Evolutionary conservation across 257 asterid genomes (phyloP).

Genomic region (Lithospermum erythrorhizon): DNA sequence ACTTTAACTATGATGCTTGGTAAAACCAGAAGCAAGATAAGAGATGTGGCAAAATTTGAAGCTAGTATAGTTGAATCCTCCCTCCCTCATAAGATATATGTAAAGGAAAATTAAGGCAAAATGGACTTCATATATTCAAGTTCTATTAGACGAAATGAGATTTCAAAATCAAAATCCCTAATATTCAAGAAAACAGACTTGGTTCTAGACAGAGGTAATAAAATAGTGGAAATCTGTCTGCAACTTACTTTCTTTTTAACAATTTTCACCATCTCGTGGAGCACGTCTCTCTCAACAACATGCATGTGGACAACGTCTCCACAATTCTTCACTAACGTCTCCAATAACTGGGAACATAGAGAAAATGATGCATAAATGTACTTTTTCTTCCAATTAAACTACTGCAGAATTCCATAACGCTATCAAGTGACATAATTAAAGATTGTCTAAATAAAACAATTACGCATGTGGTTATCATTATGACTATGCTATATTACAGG

Average conservation of each 20-base stretch:
- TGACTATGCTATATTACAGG: not conserved
- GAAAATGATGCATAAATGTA: conserved; percentile 1
- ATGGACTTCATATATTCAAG: too few species aligned
- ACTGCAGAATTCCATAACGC: not conserved
- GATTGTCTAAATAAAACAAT: not conserved
- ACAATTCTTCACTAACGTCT: conserved; percentile 42
- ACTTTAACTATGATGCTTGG: not conserved
- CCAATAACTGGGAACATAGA: conserved; percentile 28
- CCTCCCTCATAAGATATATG: not conserved
- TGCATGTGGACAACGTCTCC: conserved; percentile 44
- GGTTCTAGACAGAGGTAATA: not conserved
- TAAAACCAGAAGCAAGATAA: conserved; percentile 7
- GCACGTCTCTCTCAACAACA: conserved; percentile 42
- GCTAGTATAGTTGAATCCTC: not conserved
- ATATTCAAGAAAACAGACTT: not conserved
- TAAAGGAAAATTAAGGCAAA: not conserved
- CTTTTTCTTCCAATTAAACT: not conserved
- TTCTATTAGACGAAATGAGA: not conserved
- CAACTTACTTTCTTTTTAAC: conserved; percentile 56
- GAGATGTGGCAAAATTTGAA: not conserved
- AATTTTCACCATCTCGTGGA: conserved; percentile 40
- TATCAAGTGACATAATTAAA: not conserved
- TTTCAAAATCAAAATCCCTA: not conserved
- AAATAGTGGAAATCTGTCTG: conserved; percentile 2
- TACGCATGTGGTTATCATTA: not conserved